Base-by-base conservation (phyloP, 2,329 filamentous ascomycete species). In the Fusarium protoensiforme region DNA sequence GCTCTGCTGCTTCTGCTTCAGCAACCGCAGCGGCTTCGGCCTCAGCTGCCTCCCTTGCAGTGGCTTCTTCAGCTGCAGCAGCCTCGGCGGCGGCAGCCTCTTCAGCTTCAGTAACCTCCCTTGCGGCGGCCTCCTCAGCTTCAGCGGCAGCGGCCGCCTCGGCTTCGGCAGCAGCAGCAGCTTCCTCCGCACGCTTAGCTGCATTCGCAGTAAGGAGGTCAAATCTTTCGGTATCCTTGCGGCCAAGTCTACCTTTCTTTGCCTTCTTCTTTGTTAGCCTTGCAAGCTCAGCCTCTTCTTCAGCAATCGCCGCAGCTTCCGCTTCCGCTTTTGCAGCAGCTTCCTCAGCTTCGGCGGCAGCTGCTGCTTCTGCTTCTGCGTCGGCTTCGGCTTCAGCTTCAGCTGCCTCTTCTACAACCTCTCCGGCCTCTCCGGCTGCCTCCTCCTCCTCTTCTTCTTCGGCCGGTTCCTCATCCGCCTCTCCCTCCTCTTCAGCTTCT, bases 211-310 rank as follows among this genome's bases (percentile, higher is more conserved):
- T 64, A 4, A 77, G 36, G 5, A 62, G n/a, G 1, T 29, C 51
- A 31, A 72, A 64, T n/a, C 75, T 62, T 6, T 77, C 75, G 6
- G 67, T 68, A 24, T 77, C 75, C 36, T 77, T 77, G 38, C 66
- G 72, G 16, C 75, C 75, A 31, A 77, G 60, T 13, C 68, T 75
- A 46, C 76, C 75, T 71, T 84, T 84, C 76, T 85, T 86, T 33
- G 51, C 67, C 33, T 73, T 79, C 68, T 78, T 79, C 13, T 81
- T 82, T 59, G 82, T 81, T 56, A 81, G 80, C 13, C 79, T 80
- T 11, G 81, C 82, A n/a, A 84, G 83, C 74, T 87, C 84, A 27
- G 83, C 82, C 64, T 86, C 61, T 61, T 70, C 72, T 31, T 65
- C 63, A 7, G 64, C 65, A n/a, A 67, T 64, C 7, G 81, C 79